Conservation (phyloP, 2,329 filamentous ascomycete species). For the Keithomyces neogunnii region DNA sequence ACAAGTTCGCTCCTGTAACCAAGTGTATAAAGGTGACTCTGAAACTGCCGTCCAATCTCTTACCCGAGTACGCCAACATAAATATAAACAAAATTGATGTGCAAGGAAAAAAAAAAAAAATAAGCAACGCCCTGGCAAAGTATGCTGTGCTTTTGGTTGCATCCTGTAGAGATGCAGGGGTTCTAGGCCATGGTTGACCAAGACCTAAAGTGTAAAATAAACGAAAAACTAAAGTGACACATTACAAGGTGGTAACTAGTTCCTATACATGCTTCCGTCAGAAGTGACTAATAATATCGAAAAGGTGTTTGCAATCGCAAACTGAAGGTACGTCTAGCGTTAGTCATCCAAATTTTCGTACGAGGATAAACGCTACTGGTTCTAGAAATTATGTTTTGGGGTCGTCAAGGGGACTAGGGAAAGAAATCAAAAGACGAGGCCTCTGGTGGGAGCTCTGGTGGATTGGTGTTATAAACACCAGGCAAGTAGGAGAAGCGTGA, state of each 20-base stretch:
- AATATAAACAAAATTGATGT: no score
- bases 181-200: neutral
- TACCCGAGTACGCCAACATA: no score
- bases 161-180: neutral
- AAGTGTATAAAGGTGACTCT: no score
- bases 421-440: no score
- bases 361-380: neutral
- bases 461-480: slow-evolving; percentile 11
- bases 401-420: neutral
- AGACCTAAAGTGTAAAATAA: no score
- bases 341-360: neutral
- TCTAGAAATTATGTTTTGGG: neutral
- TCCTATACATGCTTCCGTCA: no score
- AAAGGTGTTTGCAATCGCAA: no score
- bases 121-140: neutral
- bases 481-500: slow-evolving; percentile 11
- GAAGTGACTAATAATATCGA: no score
- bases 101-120: neutral
- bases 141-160: neutral
- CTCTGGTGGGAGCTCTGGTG: neutral
- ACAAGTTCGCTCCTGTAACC: no score
- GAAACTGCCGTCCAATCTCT: no score
- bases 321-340: neutral
- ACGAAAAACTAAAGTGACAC: no score
- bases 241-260: no score